Evolutionary conservation across 768 basidiomycete species (phyloP).

Genomic region (Boletus rex-veris): DNA sequence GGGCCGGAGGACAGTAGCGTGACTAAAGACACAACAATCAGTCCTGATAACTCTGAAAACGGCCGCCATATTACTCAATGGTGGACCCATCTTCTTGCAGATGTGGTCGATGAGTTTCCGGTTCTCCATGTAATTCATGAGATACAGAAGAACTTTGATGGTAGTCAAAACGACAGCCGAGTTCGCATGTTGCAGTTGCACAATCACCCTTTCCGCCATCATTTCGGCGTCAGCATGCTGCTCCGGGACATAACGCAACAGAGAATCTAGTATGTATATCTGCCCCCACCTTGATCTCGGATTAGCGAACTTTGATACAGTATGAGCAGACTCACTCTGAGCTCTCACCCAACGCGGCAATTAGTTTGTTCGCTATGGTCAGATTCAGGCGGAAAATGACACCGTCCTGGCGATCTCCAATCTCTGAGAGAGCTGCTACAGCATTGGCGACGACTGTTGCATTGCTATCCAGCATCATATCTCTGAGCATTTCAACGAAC

Average conservation of each 20-base stretch:
- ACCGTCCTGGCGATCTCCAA: slow-evolving; percentile 91
- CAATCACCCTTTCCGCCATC: slow-evolving; percentile 92
- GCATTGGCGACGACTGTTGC: slow-evolving; percentile 98
- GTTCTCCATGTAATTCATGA: slow-evolving; percentile 99
- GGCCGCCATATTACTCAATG: slow-evolving; percentile 58
- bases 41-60: background rate
- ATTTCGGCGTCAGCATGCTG: slow-evolving; percentile 83
- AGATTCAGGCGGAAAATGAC: slow-evolving; percentile 90
- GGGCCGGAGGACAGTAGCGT: slow-evolving; percentile 94
- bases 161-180: slow-evolving; percentile 99
- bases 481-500: slow-evolving; percentile 87
- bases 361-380: slow-evolving; percentile 82
- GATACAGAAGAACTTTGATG: slow-evolving; percentile 90
- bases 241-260: slow-evolving; percentile 93
- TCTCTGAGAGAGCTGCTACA: slow-evolving; percentile 94
- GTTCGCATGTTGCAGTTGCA: slow-evolving; percentile 96
- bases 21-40: slow-evolving; percentile 47
- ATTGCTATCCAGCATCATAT: slow-evolving; percentile 89
- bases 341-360: slow-evolving; percentile 90
- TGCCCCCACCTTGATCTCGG: slow-evolving; percentile 82
- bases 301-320: slow-evolving; percentile 8
- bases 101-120: slow-evolving; percentile 80
- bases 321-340: slow-evolving; percentile 73
- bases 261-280: slow-evolving; percentile 93
- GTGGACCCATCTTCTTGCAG: slow-evolving; percentile 98